Conservation (phyloP, 306 rosid genomes). For the Casuarina glauca region DNA sequence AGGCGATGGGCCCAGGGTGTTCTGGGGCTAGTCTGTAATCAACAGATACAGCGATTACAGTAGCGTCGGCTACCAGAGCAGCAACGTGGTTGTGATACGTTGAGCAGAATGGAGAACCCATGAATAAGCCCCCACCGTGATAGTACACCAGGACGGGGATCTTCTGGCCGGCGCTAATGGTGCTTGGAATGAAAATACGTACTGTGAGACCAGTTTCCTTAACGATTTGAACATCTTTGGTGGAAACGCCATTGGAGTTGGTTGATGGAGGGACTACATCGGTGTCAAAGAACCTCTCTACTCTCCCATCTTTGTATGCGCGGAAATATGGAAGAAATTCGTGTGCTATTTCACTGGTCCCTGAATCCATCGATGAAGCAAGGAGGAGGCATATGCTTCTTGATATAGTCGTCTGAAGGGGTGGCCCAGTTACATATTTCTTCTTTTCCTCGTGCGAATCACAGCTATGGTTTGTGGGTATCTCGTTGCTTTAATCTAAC, state of each 20-base stretch:
- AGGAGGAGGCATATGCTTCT: not conserved
- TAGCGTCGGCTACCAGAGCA: not conserved
- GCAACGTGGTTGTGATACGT: constrained; percentile 2
- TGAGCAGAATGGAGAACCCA: constrained; percentile 8
- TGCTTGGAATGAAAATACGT: not conserved
- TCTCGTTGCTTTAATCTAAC: too few species aligned
- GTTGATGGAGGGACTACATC: not conserved
- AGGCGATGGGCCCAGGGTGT: not conserved
- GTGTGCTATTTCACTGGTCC: not conserved
- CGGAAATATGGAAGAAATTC: constrained; percentile 2
- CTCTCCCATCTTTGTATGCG: constrained; percentile 8
- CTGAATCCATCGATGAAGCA: not conserved
- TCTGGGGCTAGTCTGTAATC: constrained; percentile 9
- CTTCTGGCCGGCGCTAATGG: not conserved
- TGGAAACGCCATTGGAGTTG: not conserved
- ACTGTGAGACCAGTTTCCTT: not conserved
- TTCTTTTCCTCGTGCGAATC: too few species aligned
- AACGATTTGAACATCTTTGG: constrained; percentile 1
- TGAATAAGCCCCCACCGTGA: not conserved
- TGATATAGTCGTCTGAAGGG: not conserved
- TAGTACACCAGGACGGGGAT: not conserved
- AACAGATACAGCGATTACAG: not conserved
- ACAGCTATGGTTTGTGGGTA: too few species aligned
- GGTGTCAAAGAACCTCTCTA: not conserved
- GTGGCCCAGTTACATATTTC: too few species aligned